phyloP scores from a whole-genome alignment of 345 rosid genomes.

The Eutrema heterophyllum region DNA sequence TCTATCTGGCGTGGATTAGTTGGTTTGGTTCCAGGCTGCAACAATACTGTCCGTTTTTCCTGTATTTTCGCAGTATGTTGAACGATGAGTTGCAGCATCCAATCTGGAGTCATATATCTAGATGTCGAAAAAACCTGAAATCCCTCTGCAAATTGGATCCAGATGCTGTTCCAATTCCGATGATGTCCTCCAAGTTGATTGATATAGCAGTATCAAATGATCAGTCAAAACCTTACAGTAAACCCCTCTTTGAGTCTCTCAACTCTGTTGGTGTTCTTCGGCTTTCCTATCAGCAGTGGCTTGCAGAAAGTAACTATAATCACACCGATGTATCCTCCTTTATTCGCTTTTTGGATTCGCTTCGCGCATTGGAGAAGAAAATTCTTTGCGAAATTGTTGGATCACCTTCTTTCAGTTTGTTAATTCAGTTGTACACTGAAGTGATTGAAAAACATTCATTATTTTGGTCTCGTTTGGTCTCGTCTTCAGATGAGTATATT shows the following conservation, averaged over 20 bases:
- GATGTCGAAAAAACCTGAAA: conserved; percentile 40
- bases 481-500: conserved; percentile 44
- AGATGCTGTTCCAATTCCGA: conserved; percentile 44
- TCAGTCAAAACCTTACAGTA: conserved; percentile 22
- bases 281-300: conserved; percentile 68
- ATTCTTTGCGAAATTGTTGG: conserved; percentile 49
- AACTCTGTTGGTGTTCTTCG: conserved; percentile 55
- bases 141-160: conserved; percentile 35
- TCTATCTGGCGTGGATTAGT: conserved; percentile 62
- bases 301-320: conserved; percentile 44
- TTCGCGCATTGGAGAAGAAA: conserved; percentile 53
- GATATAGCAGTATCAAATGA: conserved; percentile 40
- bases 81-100: conserved; percentile 59
- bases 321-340: conserved; percentile 32
- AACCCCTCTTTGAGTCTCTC: conserved; percentile 48
- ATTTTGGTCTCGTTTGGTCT: conserved; percentile 59
- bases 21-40: conserved; percentile 60
- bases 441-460: conserved; percentile 60
- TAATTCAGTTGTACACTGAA: conserved; percentile 42
- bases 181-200: conserved; percentile 61
- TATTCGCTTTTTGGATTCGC: conserved; percentile 50
- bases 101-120: conserved; percentile 56
- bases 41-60: conserved; percentile 39
- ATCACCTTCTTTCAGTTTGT: conserved; percentile 43
- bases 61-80: conserved; percentile 41